phyloP scores from a whole-genome alignment of 805 yeast species.

The Groenewaldozyma tartarivorans region DNA sequence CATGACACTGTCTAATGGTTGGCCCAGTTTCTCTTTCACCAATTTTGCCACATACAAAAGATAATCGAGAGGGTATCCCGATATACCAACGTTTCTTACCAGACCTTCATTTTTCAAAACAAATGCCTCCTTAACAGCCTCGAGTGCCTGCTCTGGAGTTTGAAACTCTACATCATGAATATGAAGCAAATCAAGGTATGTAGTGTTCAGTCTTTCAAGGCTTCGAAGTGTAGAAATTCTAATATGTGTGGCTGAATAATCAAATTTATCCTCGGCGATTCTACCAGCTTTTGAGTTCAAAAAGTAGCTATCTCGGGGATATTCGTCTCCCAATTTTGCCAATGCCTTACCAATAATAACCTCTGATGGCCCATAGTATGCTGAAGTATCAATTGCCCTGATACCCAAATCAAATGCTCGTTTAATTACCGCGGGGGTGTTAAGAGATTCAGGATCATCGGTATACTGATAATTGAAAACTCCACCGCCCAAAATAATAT shows the following conservation, averaged over 20 bases:
- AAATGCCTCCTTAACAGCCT: slow-evolving; percentile 54
- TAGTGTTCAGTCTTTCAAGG: slow-evolving; percentile 52
- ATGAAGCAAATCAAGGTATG: slow-evolving; percentile 71
- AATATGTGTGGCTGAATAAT: slow-evolving; percentile 56
- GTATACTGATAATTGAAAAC: slow-evolving; percentile 76
- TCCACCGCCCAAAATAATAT: slow-evolving; percentile 75
- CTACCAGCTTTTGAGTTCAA: slow-evolving; percentile 87
- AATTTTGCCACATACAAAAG: slow-evolving; percentile 43
- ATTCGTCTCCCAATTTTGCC: slow-evolving; percentile 27
- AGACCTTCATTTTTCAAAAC: slow-evolving; percentile 53
- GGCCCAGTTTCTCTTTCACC: slow-evolving; percentile 36
- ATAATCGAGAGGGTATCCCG: slow-evolving; percentile 79
- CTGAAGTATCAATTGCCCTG: slow-evolving; percentile 80
- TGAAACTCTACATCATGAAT: slow-evolving; percentile 88
- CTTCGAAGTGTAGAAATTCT: slow-evolving; percentile 58
- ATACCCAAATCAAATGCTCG: slow-evolving; percentile 60
- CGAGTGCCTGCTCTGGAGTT: slow-evolving; percentile 40
- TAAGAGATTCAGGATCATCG: slow-evolving; percentile 52
- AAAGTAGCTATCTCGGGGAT: slow-evolving; percentile 52
- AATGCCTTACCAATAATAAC: slow-evolving; percentile 61
- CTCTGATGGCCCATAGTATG: slow-evolving; percentile 89
- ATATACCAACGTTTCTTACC: slow-evolving; percentile 59
- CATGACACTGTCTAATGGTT: slow-evolving; percentile 58
- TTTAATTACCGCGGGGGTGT: slow-evolving; percentile 46
- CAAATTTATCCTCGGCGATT: slow-evolving; percentile 55